A percentile compares a stretch with the other conserved stretches of the same genome.
These are phyloP conservation scores for Paramecium tetraurelia DNA, from an alignment of 73 alveolate species.

Conservation along the genomic window DNA sequence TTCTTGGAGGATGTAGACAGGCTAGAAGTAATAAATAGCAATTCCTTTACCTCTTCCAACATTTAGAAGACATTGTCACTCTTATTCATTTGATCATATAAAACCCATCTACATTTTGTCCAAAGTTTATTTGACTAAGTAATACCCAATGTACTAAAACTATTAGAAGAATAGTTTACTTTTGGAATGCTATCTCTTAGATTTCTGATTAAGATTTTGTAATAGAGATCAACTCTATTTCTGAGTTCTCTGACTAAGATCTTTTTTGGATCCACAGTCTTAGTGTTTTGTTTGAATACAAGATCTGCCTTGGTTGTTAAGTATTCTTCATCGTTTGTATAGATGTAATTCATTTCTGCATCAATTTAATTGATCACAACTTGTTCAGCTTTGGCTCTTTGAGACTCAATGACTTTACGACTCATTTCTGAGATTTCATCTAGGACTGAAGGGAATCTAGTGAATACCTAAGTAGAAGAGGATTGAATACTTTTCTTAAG, in stretches of 20 bases:
- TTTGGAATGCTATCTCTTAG: conserved; percentile 93
- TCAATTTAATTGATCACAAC: conserved; percentile 75
- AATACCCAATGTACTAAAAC: conserved; percentile 64
- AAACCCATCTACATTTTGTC: conserved; percentile 49
- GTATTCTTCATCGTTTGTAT: conserved; percentile 91
- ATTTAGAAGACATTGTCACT: conserved; percentile 70
- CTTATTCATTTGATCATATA: conserved; percentile 71
- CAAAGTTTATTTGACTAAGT: conserved; percentile 64
- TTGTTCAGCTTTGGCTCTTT: conserved; percentile 47
- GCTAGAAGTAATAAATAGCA: conserved; percentile 63
- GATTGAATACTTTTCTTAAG: conserved; percentile 1
- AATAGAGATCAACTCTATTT: conserved; percentile 89
- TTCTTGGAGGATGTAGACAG: conserved; percentile 76
- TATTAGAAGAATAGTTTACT: background rate
- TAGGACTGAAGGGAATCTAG: conserved; percentile 75
- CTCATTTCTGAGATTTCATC: conserved; percentile 69
- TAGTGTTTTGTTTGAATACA: conserved; percentile 64
- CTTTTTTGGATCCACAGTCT: conserved; percentile 45
- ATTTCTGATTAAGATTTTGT: conserved; percentile 86
- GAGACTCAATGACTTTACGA: conserved; percentile 32
- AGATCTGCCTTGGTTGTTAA: conserved; percentile 83
- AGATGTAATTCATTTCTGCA: conserved; percentile 87
- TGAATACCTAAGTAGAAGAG: conserved; percentile 56
- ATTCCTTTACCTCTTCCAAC: conserved; percentile 64
- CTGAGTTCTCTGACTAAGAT: conserved; percentile 79